These are phyloP conservation scores for Colletotrichum euphorbiae DNA, from an alignment of 2,329 filamentous ascomycete genomes.

Conservation along the genomic window DNA sequence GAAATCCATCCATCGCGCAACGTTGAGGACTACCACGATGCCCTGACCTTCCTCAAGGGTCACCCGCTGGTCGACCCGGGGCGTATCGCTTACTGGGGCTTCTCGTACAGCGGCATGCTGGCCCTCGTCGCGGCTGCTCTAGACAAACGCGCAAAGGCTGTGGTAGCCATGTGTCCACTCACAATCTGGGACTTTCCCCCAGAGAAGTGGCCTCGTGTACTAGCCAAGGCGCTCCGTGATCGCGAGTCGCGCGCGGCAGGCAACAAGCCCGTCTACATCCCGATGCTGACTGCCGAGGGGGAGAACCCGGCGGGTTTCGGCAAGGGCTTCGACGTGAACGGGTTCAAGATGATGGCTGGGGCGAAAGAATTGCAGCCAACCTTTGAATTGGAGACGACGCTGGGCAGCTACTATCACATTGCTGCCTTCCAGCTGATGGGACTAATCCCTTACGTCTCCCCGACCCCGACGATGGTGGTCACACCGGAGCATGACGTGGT, in stretches of 20 bases:
- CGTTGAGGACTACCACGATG: conserved; percentile 46
- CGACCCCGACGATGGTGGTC: conserved; percentile 45
- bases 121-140: conserved; percentile 35
- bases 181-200: not conserved
- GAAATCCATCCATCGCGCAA: conserved; percentile 50
- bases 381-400: conserved; percentile 44
- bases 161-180: conserved; percentile 40
- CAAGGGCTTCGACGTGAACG: conserved; percentile 35
- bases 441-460: conserved; percentile 39
- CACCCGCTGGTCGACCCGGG: conserved; percentile 50
- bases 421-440: conserved; percentile 42
- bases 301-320: conserved; percentile 52
- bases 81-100: conserved; percentile 48
- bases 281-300: conserved; percentile 50
- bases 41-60: conserved; percentile 60
- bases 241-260: conserved; percentile 53
- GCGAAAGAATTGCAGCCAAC: conserved; percentile 28
- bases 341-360: conserved; percentile 21
- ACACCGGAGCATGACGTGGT: conserved; percentile 44
- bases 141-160: conserved; percentile 16
- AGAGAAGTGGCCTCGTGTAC: conserved; percentile 36
- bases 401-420: conserved; percentile 46
- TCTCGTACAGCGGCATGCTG: conserved; percentile 45
- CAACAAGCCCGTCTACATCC: conserved; percentile 52
- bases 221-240: conserved; percentile 50